These are phyloP conservation scores for Candida suzukii DNA, from an alignment of 805 yeast genomes.

Conservation along the genomic window DNA sequence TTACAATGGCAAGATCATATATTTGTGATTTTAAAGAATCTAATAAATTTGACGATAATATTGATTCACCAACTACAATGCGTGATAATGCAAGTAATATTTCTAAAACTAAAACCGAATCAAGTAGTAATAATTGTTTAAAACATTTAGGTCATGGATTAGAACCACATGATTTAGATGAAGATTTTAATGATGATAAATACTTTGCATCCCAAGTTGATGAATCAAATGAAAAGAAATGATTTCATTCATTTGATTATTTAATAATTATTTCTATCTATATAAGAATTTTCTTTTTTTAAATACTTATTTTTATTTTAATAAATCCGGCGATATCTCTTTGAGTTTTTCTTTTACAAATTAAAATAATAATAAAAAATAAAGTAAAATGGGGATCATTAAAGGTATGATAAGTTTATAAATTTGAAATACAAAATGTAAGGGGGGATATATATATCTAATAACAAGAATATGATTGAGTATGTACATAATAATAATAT, in stretches of 20 bases:
- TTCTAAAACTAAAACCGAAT: not conserved
- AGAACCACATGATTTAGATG: slow-evolving; percentile 14
- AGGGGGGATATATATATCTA: too few species aligned
- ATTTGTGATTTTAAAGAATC: not conserved
- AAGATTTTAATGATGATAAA: slow-evolving; percentile 1
- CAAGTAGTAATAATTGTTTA: slow-evolving; percentile 13
- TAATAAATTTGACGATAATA: not conserved
- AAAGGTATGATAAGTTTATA: too few species aligned
- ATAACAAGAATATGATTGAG: too few species aligned
- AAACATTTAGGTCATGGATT: slow-evolving; percentile 22
- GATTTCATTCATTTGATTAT: not conserved
- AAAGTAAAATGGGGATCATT: too few species aligned
- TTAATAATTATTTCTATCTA: not conserved
- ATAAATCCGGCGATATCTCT: too few species aligned
- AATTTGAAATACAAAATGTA: too few species aligned
- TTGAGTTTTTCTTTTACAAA: too few species aligned
- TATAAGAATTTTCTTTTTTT: too few species aligned
- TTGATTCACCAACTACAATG: slow-evolving; percentile 1
- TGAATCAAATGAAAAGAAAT: not conserved
- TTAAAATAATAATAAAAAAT: too few species aligned
- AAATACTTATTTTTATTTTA: too few species aligned
- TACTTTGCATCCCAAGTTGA: not conserved
- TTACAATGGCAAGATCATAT: slow-evolving; percentile 1
- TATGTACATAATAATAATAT: too few species aligned
- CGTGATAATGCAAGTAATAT: not conserved